Base-by-base conservation (phyloP, 2,329 filamentous ascomycete species). In the Amylocarpus encephaloides region DNA sequence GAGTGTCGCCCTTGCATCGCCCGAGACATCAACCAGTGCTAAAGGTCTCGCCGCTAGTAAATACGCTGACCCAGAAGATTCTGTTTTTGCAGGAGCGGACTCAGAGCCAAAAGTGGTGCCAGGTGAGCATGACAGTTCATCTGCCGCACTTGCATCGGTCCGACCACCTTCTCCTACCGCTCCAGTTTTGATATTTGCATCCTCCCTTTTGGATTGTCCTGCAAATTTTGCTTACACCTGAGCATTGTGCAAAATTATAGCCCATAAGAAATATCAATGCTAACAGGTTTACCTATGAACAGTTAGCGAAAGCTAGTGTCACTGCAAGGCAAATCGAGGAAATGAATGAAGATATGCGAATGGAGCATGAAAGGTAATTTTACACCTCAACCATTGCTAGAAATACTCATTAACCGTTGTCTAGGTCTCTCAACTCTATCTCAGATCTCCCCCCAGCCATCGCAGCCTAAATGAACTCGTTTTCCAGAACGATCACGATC, bases 61-160 rank as follows among this genome's bases (percentile, higher is more conserved):
- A 57, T 80, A 75, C 62, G 78, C 78, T 50, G 67, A 68, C 46
- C 64, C 57, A 30, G 42, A 64, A 45, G 67, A 70, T 36, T 67
- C 64, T 36, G 64, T 64, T 43, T 67, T 64, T 41, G 65, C 63
- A 44, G 62, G 64, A 49, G 66, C 67, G 56, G 62, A 66, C 51
- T 60, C 59, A 46, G 60, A 62, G 48, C 54, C 60, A 46, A 58
- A 60, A 50, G 61, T 64, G 78, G 79, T 76, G 78, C 79, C 83
- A 79, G 70, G 70, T 66, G 70, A 71, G 62, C 74, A 78, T 63
- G 80, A 84, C 66, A 71, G 79, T 72, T 80, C 79, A 68, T 83
- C 80, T 65, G 72, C 75, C 66, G 81, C 80, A 69, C 73, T 84
- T 70, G 80, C 80, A 71, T 79, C 77, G 80, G 81, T 85, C 77